Evolutionary conservation across 805 yeast genomes (phyloP).

Genomic region (Wickerhamiella cacticola): DNA sequence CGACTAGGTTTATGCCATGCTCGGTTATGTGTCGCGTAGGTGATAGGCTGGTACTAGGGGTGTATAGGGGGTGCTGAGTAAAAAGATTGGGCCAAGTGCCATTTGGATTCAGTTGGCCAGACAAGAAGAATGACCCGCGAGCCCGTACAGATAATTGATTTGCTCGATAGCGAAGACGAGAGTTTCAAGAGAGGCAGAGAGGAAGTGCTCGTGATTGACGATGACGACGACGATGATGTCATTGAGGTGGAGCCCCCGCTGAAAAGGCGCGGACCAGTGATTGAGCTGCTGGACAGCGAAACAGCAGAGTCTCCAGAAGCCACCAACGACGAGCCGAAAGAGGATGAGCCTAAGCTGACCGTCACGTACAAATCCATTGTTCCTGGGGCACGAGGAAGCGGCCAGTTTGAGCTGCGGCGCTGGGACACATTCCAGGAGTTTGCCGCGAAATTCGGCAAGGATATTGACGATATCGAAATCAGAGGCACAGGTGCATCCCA

Average conservation of each 20-base stretch:
- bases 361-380: background rate
- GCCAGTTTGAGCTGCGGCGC: background rate
- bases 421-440: conserved; percentile 6
- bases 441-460: background rate
- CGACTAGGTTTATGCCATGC: too few species aligned
- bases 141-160: background rate
- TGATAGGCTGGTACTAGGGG: background rate
- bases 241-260: background rate
- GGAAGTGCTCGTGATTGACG: too few species aligned
- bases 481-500: background rate
- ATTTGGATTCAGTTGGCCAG: background rate
- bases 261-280: background rate
- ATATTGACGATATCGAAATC: conserved; percentile 6
- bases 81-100: background rate
- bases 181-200: too few species aligned
- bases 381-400: background rate
- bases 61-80: background rate
- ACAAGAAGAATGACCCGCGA: background rate
- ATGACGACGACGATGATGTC: background rate
- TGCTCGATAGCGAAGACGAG: conserved; percentile 1
- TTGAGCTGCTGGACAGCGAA: background rate
- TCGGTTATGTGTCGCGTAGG: too few species aligned
- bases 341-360: background rate
- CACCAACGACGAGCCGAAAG: background rate
- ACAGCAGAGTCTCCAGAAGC: background rate